Base-by-base conservation (phyloP, 2,329 filamentous ascomycete genomes). In the Arthroderma uncinatum region DNA sequence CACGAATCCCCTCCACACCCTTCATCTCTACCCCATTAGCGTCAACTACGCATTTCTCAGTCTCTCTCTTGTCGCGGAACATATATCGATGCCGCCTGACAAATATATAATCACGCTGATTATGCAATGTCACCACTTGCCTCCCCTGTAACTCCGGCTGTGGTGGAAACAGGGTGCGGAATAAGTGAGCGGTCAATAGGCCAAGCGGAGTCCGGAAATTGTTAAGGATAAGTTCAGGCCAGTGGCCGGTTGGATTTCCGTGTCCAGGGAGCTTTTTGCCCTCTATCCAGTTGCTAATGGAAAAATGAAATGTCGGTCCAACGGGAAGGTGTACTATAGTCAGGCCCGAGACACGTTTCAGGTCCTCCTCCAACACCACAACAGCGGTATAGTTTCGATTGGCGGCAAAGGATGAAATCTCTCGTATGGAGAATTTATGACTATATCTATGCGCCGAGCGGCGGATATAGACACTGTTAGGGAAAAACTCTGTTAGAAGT, bases 101-200 rank as follows among this genome's bases (percentile, higher is more conserved):
- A 70, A 98, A 98, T 64, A 97, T 93, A 71, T 92, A 97, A 72
- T 97, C 92, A 62, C 92, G 85, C 76, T 95, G 91, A 65, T 96
- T 96, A 72, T 96, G 90, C 55, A 96, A 74, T 0, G 92, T 96
- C 7, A 96, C 83, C 0, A 96, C 91, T 67, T 96, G 91, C 23
- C 92, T 79, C 3, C 92, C 92, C 63, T 86, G 79, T 4, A 97
- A 77, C 65, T 97, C 89, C 0, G 93, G 92, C 44, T 83, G 81
- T 0, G 85, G 81, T 0, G 92, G 93, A 72, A 89, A 93, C 28
- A 94, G 72, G 0, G 80, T 83, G 61, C 86, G 81, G 75, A 98
- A 93, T 1, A 96, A 76, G 66, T 89, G 85, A 7, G 91, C 92
- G 0, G 91, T 89, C 39, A 97, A 76, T 8, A 95, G 78, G 73